Evolutionary conservation across 2,329 filamentous ascomycete species (phyloP), one percentile per base, ranked within the genome.

Genomic region (Microdochium paspali): DNA sequence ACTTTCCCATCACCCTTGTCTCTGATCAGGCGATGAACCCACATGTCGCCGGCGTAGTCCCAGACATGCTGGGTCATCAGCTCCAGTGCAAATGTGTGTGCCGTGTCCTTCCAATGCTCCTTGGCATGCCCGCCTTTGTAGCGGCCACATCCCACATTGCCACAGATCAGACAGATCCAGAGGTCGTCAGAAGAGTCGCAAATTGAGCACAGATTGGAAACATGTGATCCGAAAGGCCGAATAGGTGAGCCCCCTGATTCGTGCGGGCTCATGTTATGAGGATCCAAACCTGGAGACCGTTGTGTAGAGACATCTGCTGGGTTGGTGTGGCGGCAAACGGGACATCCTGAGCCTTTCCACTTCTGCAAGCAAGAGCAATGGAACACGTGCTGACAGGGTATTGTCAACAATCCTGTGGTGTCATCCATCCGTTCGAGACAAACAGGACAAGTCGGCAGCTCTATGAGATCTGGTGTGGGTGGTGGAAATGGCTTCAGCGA

Each of bases 381-480:
- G 61, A 98, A 98, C 46, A 97, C 89, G 59, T 98, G 93, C 59
- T 97, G 91, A 62, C 93, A 98, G 25, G 94, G 84, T 35, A 97
- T 97, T 1, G 93, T 98, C 61, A 98, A 80, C 2, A 98, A 73
- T 0, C 93, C 93, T 0, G 90, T 94, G 0, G 90, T 96, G 63
- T 97, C 91, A 59, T 98, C 93, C 93, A 98, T 98, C 44, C 91
- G 84, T 64, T 98, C 93, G 4, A 98, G 76, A 55, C 93, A 98
- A 10, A 98, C 93, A 0, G 93, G 90, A 54, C 93, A 98, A 1
- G 93, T 97, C 2, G 93, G 93, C 12, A 98, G 72, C 67, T 98
- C 93, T 47, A 95, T 77, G 1, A 97, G 74, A 45, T 87, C 85
- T 1, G 90, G 87, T 1, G 91, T 95, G 2, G 77, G 79, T 2